Conservation (phyloP, 805 yeast genomes). For the Hanseniaspora vineae region DNA sequence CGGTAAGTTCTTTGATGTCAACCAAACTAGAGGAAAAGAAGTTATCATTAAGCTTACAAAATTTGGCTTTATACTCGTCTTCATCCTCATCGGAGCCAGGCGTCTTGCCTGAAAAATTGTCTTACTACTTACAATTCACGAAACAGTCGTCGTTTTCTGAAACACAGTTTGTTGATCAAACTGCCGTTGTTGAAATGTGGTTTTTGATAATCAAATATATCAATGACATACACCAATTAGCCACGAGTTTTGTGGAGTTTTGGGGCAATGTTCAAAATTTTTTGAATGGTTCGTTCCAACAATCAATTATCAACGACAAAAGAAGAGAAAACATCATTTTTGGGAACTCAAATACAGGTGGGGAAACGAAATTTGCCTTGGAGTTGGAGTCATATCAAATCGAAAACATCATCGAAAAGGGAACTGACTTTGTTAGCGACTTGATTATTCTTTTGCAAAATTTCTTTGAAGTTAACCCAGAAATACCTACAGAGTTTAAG, state of each 20-base stretch:
- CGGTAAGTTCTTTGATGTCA: slow-evolving; percentile 11
- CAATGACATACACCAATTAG: slow-evolving; percentile 28
- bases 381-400: slow-evolving; percentile 32
- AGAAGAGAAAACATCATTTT: slow-evolving; percentile 23
- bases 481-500: slow-evolving; percentile 27
- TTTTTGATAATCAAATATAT: slow-evolving; percentile 29
- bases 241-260: slow-evolving; percentile 33
- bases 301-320: slow-evolving; percentile 29
- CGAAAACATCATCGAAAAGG: slow-evolving; percentile 26
- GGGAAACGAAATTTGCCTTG: slow-evolving; percentile 26
- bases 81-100: too few species aligned
- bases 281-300: slow-evolving; percentile 34
- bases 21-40: too few species aligned
- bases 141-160: slow-evolving; percentile 7
- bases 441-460: slow-evolving; percentile 19
- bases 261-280: slow-evolving; percentile 46
- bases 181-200: slow-evolving; percentile 50
- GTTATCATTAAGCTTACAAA: too few species aligned
- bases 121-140: slow-evolving; percentile 17
- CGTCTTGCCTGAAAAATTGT: slow-evolving; percentile 22
- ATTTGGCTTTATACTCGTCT: too few species aligned
- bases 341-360: slow-evolving; percentile 17
- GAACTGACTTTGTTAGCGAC: slow-evolving; percentile 27
- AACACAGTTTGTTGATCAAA: slow-evolving; percentile 35
- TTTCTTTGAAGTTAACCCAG: slow-evolving; percentile 24